Evolutionary conservation across 2,329 filamentous ascomycete species (phyloP), one percentile per base, ranked within the genome.

Genomic region (Emmonsiellopsis sp.): DNA sequence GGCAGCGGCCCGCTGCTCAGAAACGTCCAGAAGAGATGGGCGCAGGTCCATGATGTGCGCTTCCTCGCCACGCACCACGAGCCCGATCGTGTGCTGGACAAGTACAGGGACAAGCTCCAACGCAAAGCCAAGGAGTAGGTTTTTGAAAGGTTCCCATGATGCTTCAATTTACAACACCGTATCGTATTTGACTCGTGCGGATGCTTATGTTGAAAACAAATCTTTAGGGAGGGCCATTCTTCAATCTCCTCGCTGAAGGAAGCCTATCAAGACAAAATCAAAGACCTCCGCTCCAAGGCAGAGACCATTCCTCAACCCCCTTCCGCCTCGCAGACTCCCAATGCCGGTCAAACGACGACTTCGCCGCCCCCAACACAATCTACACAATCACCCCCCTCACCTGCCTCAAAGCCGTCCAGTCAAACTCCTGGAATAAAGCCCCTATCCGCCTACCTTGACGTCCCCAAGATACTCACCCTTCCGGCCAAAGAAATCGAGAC

Each of bases 11-110:
- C 52, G 10, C 45, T 54, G 15, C 11, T 49, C 15, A 41, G 47
- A 13, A 44, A 47, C 31, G 50, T 55, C 5, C 92, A 96, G 70
- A 82, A 85, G 53, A 83, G 91, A 67, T 94, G 89, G 86, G 92
- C 92, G 1, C 89, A 89, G 64, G 90, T 96, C 32, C 89, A 94
- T 70, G 89, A 96, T 70, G 84, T 95, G 47, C 89, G 91, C 59
- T 95, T 92, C 76, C 80, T 95, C 45, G 86, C 86, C 57, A 93
- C 89, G 13, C 87, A 90, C 57, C 81, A 82, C 54, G 76, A 82
- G 54, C 78, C 84, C 46, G 69, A 66, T 26, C 78, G 79, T 62
- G 76, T 96, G 40, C 68, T 88, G 59, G 89, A 95, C 59, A 94
- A 88, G 71, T 98, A 98, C 76, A 82, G 82, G 62, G 80, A 85